Base-by-base conservation (phyloP, 345 rosid genomes). In the Limnanthes douglasii region DNA sequence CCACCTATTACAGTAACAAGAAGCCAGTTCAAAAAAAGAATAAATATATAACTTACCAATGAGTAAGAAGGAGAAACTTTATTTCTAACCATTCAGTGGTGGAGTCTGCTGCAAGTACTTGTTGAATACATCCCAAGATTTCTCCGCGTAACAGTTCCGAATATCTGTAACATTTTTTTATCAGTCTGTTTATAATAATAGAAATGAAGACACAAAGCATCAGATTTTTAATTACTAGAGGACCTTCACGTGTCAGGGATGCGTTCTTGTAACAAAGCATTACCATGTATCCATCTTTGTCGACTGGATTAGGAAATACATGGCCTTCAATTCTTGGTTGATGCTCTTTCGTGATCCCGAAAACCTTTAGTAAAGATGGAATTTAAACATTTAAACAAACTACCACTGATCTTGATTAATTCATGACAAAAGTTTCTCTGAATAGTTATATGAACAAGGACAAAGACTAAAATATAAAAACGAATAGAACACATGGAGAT, bases 161-260 rank as follows among this genome's bases (percentile, higher is more conserved):
- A 90, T 60, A 56, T 74, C 95, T 88, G 37, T 19, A 15, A 38
- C 1, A 42, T 38, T 16, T 12, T n/a, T n/a, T n/a, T n/a, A n/a
- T n/a, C n/a, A n/a, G n/a, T n/a, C n/a, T n/a, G n/a, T n/a, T n/a
- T n/a, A n/a, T n/a, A n/a, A n/a, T n/a, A n/a, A n/a, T n/a, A n/a
- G n/a, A n/a, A n/a, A n/a, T n/a, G n/a, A n/a, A n/a, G n/a, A n/a
- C n/a, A n/a, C n/a, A n/a, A n/a, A n/a, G n/a, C n/a, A n/a, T 11
- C 2, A 18, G 29, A 40, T 25, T 45, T 39, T 46, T 16, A 18
- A 37, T 34, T 15, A 7, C 16, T 14, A n/a, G 15, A 25, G 10
- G 51, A 84, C 95, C 95, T 80, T 90, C 98, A 34, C 86, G 90
- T 24, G 82, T 68, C 40, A 84, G 66, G 51, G 98, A 86, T n/a